Evolutionary conservation across 2,329 filamentous ascomycete genomes (phyloP).

Genomic region (Aspergillus brasiliensis): DNA sequence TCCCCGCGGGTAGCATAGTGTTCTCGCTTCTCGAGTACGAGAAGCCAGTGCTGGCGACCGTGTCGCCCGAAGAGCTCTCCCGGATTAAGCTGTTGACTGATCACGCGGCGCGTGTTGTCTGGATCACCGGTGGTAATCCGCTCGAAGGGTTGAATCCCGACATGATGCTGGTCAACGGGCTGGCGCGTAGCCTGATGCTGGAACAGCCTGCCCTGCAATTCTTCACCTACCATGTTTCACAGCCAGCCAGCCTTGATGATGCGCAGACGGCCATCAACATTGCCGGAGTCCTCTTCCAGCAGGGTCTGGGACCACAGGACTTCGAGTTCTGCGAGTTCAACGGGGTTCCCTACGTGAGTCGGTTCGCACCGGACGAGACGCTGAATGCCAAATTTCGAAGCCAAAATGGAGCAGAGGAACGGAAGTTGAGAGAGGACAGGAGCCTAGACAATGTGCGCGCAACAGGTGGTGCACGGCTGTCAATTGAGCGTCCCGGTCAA

Average conservation of each 20-base stretch:
- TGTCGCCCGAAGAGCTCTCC: constrained; percentile 2
- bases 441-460: too few relatives aligned
- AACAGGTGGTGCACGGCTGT: background rate
- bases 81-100: constrained; percentile 14
- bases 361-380: constrained; percentile 14
- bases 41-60: constrained; percentile 6
- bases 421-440: too few relatives aligned
- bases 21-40: background rate
- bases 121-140: constrained; percentile 10
- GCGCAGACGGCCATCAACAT: background rate
- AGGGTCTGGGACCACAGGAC: background rate
- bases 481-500: background rate
- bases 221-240: constrained; percentile 4
- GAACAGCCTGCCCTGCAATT: constrained; percentile 17
- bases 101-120: constrained; percentile 8
- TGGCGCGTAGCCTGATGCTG: constrained; percentile 11
- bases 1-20: background rate
- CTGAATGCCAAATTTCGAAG: constrained; percentile 14
- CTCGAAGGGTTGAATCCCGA: constrained; percentile 10
- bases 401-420: background rate
- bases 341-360: constrained; percentile 13
- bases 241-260: too few relatives aligned
- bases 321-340: constrained; percentile 10
- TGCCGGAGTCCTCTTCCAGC: background rate
- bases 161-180: constrained; percentile 7